Evolutionary conservation across 2,329 filamentous ascomycete species (phyloP), one percentile per base, ranked within the genome.

Genomic region (Alternaria burnsii): DNA sequence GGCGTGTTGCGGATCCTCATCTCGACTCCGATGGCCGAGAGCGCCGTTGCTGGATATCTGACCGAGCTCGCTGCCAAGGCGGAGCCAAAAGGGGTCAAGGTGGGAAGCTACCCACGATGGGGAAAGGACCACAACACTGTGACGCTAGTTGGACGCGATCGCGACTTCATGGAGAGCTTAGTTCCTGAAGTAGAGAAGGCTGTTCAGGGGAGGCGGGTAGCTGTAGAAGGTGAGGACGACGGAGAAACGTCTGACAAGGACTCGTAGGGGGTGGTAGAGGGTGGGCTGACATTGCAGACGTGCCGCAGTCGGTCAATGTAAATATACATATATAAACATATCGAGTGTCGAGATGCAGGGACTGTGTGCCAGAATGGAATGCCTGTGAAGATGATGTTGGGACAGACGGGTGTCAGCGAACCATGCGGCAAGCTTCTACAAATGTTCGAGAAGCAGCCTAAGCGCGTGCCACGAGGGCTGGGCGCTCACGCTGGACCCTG

Each of bases 71-170:
- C 94, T 5, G 85, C 82, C 28, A 87, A 87, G 76, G 91, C 94
- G 22, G 90, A 88, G 76, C 82, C 88, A 1, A 88, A 86, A 72
- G 93, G 93, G 3, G 86, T 98, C 72, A 98, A 98, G 81, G 93
- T 98, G 16, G 95, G 95, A 47, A 97, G 92, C 79, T 98, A 99
- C 79, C 95, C 95, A 36, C 85, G 93, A 56, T 97, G 94, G 93
- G 92, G 91, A 5, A 94, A 92, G 84, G 88, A 88, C 72, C 85
- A 85, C 65, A 98, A 98, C 79, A 95, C 93, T 0, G 93, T 98
- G 48, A 97, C 94, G 11, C 82, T 99, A 54, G 94, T 97, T 16
- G 88, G 84, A 16, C 88, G 88, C 67, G 91, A 97, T 74, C 83
- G 86, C 67, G 89, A 86, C 24, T 94, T 87, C 69, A 86, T 98